Conservation (phyloP, 495 filamentous ascomycete species). For the Cercophora scortea region DNA sequence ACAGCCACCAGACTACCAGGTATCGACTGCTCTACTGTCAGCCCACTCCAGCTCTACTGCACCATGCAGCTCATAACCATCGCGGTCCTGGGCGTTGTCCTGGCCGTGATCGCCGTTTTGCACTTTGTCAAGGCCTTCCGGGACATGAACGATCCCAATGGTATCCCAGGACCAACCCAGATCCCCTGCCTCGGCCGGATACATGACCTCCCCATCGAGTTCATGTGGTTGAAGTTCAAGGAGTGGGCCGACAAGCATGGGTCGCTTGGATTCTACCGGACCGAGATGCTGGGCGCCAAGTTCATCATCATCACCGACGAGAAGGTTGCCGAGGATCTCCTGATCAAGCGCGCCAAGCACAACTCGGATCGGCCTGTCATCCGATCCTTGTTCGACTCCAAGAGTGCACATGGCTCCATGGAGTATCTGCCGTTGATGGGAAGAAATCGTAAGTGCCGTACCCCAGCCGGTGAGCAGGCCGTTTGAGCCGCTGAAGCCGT, state of each 20-base stretch:
- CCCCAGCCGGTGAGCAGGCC: neutral
- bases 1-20: neutral
- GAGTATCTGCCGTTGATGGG: slow-evolving; percentile 37
- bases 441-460: slow-evolving; percentile 25
- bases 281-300: slow-evolving; percentile 37
- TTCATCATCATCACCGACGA: slow-evolving; percentile 45
- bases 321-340: slow-evolving; percentile 43
- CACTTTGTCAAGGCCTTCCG: slow-evolving; percentile 23
- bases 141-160: slow-evolving; percentile 24
- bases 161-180: slow-evolving; percentile 28
- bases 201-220: slow-evolving; percentile 38
- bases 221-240: slow-evolving; percentile 44
- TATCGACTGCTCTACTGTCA: neutral
- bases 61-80: slow-evolving; percentile 12
- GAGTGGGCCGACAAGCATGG: slow-evolving; percentile 45
- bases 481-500: neutral
- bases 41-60: neutral
- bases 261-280: slow-evolving; percentile 35
- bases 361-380: slow-evolving; percentile 40
- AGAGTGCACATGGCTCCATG: slow-evolving; percentile 29
- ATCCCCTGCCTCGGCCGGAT: slow-evolving; percentile 36
- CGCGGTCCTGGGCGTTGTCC: slow-evolving; percentile 12
- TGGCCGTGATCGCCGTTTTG: slow-evolving; percentile 14
- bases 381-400: slow-evolving; percentile 34
- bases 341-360: slow-evolving; percentile 38